These are phyloP conservation scores for Metarhizium sp. DNA, from an alignment of 2,329 filamentous ascomycete genomes.

Conservation along the genomic window DNA sequence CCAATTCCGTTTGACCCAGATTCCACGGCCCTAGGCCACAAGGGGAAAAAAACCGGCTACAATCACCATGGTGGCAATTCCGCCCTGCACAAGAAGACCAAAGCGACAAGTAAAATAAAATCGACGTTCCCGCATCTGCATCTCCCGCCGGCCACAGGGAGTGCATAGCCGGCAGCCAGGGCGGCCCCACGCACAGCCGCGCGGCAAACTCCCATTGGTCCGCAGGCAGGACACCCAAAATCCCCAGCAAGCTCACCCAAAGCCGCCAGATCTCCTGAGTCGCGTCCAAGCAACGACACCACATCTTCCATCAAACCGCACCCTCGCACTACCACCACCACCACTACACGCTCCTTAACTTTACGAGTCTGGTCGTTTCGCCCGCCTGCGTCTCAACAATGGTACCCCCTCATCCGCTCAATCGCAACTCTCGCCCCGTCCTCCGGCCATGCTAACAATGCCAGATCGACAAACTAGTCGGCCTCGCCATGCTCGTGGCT, in stretches of 20 bases:
- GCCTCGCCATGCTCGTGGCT: slow-evolving; percentile 59
- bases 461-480: slow-evolving; percentile 81
- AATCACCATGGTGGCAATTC: too few relatives aligned
- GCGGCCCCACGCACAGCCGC: too few relatives aligned
- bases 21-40: too few relatives aligned
- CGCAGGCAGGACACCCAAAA: too few relatives aligned
- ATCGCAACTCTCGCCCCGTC: not conserved
- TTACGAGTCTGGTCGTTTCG: slow-evolving; percentile 4
- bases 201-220: not conserved
- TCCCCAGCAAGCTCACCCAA: not conserved
- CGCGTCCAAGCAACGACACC: not conserved
- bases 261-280: not conserved
- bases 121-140: too few relatives aligned
- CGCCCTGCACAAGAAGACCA: too few relatives aligned
- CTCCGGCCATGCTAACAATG: not conserved
- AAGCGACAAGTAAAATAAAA: too few relatives aligned
- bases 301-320: not conserved
- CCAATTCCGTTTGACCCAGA: too few relatives aligned
- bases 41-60: too few relatives aligned
- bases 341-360: not conserved
- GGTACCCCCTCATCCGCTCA: slow-evolving; percentile 12
- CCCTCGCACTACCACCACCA: not conserved
- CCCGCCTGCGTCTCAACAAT: slow-evolving; percentile 16
- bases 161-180: too few relatives aligned
- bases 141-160: too few relatives aligned